Percentiles rank a stretch among this genome's conserved stretches.
Evolutionary conservation across 139 green algal species (phyloP).

Genomic region (Edaphochlamys debaryana): DNA sequence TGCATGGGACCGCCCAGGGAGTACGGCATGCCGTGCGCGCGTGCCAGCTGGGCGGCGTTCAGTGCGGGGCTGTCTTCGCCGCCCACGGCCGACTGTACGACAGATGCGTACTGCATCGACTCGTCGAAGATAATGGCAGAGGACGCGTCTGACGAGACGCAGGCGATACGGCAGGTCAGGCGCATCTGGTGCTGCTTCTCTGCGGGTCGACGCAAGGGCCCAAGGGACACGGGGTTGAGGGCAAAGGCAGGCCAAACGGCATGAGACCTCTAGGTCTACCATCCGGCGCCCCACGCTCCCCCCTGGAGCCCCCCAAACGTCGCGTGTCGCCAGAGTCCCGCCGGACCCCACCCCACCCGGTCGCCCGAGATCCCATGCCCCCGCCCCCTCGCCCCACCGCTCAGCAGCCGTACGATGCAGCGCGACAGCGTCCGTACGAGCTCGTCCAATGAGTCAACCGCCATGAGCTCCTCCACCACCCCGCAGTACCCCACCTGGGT

Average conservation of each 20-base stretch:
- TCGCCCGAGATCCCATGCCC: too few species aligned
- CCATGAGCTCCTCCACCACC: conserved; percentile 30
- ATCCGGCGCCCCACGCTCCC: too few species aligned
- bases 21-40: too few species aligned
- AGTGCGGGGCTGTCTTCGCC: too few species aligned
- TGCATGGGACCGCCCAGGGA: too few species aligned
- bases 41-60: too few species aligned
- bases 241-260: background rate
- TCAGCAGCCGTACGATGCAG: conserved; percentile 25
- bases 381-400: too few species aligned
- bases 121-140: conserved; percentile 39
- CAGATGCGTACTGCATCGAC: background rate
- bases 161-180: conserved; percentile 33
- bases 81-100: background rate
- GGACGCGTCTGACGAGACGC: conserved; percentile 20
- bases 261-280: too few species aligned
- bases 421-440: conserved; percentile 5
- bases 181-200: conserved; percentile 28
- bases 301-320: too few species aligned
- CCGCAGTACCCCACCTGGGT: background rate
- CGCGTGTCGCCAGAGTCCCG: too few species aligned
- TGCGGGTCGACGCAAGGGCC: background rate
- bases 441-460: conserved; percentile 23
- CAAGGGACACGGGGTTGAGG: background rate
- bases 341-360: too few species aligned